Evolutionary conservation across 148 eudicot species (phyloP), one percentile per base, ranked within the genome.

Genomic region (Beta vulgaris): DNA sequence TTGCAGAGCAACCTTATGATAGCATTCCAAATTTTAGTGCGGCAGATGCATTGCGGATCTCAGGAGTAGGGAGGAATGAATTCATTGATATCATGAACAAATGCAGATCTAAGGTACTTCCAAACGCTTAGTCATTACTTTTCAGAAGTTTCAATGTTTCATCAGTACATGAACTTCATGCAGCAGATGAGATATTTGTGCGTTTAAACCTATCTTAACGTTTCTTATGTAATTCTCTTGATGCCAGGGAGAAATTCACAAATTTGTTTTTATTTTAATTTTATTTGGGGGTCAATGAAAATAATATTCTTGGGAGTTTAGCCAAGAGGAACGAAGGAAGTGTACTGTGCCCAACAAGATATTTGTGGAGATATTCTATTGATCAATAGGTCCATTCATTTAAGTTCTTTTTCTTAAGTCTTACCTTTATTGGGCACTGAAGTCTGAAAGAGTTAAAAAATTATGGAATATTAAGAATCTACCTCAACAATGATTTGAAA

Each of bases 1-100:
- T 54, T 82, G 86, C 92, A 95, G 98, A 95, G 85, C 98, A 92
- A 89, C 98, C 97, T 18, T 92, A 95, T 66, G 98, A 95, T 73
- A 95, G 98, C 86, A 92, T 95, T 62, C 98, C 98, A 28, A 95
- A 95, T 72, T 92, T 95, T 76, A 95, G 91, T 76, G 98, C 98
- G 19, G 97, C 98, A 67, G 98, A 95, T 88, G 97, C 97, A 67
- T 83, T 95, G 82, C 86, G 98, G 73, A 87, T 95, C 62, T 89
- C 96, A 28, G 97, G 98, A 66, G 80, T 95, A 25, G 98, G 97
- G 77, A 90, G 98, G 87, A 95, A 95, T 84, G 98, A 95, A 78
- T 95, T 95, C 82, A 92, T 95, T 76, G 98, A 95, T 84, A 95
- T 95, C 79, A 95, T 95, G 98, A 95, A 95, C 79, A 95, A 90